Conservation (phyloP, 805 yeast genomes). For the Lachancea quebecensis region DNA sequence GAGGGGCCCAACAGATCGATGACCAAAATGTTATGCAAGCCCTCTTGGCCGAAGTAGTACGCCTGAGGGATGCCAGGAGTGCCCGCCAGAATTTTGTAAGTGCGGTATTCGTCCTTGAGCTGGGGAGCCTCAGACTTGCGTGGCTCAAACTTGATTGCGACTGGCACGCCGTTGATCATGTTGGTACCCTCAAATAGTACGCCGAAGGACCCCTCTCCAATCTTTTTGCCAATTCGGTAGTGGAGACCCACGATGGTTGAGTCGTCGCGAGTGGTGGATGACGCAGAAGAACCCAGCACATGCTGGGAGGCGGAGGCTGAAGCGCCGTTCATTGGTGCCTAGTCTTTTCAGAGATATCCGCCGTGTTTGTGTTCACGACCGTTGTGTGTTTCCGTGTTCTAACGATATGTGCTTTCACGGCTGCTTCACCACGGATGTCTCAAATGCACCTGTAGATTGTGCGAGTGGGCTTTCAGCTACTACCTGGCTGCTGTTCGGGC, state of each 20-base stretch:
- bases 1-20: constrained; percentile 95
- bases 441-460: neutral
- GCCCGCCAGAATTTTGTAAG: constrained; percentile 83
- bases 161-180: constrained; percentile 83
- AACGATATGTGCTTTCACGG: neutral
- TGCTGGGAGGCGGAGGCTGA: constrained; percentile 10
- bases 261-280: constrained; percentile 19
- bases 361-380: neutral
- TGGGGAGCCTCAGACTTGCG: constrained; percentile 97
- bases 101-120: constrained; percentile 89
- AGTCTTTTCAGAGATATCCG: neutral
- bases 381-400: neutral
- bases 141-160: constrained; percentile 96
- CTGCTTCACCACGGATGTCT: neutral
- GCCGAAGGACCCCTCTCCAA: constrained; percentile 98
- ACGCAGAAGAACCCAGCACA: constrained; percentile 6
- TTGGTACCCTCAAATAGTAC: constrained; percentile 95
- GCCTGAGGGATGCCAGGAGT: constrained; percentile 87
- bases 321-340: constrained; percentile 3
- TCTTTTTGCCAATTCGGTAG: constrained; percentile 93
- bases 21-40: constrained; percentile 88
- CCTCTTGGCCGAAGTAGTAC: constrained; percentile 98
- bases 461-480: neutral
- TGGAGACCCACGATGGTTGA: constrained; percentile 73
- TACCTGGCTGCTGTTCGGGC: neutral